Evolutionary conservation across 805 yeast species (phyloP), one percentile per base, ranked within the genome.

Genomic region (Lipomyces yamanashiensis): DNA sequence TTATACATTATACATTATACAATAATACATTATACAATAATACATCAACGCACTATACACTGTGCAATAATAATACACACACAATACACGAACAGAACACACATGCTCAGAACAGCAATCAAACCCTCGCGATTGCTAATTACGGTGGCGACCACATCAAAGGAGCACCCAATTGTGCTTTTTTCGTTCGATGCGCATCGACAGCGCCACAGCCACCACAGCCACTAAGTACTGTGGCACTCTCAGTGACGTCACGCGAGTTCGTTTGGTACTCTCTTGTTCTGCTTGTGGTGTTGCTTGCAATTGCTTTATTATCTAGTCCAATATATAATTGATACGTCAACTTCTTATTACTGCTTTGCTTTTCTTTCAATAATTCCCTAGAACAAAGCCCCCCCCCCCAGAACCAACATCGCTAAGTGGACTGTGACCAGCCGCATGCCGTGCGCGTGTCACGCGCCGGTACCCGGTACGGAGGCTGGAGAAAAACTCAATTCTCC

Each of bases 401-500:
- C 12, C 39, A 23, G 19, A 50, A 15, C 40, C 21, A 40, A 21
- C 55, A 52, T 28, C 28, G 28, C 28, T 28, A 28, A 28, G 28
- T 23, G 23, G 43, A 52, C 28, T 19, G 44, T 43, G 47, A n/a
- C 41, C 48, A 53, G 57, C 57, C 57, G 57, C 57, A 53, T 53
- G 57, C 57, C 57, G 57, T 53, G 57, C 48, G 57, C 57, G 41
- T 36, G 57, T 53, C 57, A 53, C 57, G 57, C 57, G 57, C 57
- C 23, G 47, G 57, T 53, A 57, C 60, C 50, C 47, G 54, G 54
- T 57, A 49, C 50, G 17, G 19, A 37, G n/a, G 9, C 33, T 17
- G 13, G 47, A n/a, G 7, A 43, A n/a, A 36, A 40, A 40, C 53
- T 43, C 54, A 40, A 40, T 40, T 57, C 21, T 48, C n/a, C 47